A percentile compares a stretch with the other conserved stretches of the same genome.
phyloP scores from a whole-genome alignment of 768 basidiomycete species.

The Leccinellum luteum region DNA sequence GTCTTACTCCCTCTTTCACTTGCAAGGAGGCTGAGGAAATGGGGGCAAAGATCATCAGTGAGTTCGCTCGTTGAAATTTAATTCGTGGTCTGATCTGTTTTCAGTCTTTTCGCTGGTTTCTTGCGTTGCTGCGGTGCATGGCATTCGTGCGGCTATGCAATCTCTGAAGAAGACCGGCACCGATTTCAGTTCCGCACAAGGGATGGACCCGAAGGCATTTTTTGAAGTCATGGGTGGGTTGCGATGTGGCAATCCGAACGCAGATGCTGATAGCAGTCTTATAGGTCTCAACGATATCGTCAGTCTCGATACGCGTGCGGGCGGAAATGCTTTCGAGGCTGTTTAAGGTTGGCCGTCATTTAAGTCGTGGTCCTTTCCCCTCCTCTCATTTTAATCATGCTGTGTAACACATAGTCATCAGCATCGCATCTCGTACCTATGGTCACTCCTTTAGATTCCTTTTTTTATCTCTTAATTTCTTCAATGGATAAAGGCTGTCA shows the following conservation, averaged over 20 bases:
- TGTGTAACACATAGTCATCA: constrained; percentile 21
- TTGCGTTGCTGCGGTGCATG: constrained; percentile 74
- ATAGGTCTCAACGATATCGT: constrained; percentile 54
- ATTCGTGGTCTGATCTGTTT: background rate
- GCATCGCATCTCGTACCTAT: constrained; percentile 13
- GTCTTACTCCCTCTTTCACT: constrained; percentile 73
- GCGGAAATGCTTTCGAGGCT: constrained; percentile 55
- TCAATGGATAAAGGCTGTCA: constrained; percentile 15
- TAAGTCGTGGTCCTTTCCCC: background rate
- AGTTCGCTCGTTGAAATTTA: constrained; percentile 21
- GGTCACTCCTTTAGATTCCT: constrained; percentile 20
- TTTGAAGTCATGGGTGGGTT: constrained; percentile 71
- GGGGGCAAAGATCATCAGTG: constrained; percentile 79
- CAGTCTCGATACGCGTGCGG: constrained; percentile 53
- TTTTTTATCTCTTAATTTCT: constrained; percentile 20
- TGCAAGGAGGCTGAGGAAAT: constrained; percentile 62
- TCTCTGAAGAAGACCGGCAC: constrained; percentile 76
- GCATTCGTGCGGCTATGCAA: constrained; percentile 74
- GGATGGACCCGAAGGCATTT: constrained; percentile 78
- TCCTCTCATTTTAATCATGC: constrained; percentile 1
- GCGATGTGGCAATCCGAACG: background rate
- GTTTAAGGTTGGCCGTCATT: constrained; percentile 34
- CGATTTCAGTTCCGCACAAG: constrained; percentile 56
- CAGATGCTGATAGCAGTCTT: background rate
- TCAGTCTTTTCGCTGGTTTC: constrained; percentile 75